phyloP scores from a whole-genome alignment of 2,329 filamentous ascomycete species.

The Pseudogymnoascus sp. region DNA sequence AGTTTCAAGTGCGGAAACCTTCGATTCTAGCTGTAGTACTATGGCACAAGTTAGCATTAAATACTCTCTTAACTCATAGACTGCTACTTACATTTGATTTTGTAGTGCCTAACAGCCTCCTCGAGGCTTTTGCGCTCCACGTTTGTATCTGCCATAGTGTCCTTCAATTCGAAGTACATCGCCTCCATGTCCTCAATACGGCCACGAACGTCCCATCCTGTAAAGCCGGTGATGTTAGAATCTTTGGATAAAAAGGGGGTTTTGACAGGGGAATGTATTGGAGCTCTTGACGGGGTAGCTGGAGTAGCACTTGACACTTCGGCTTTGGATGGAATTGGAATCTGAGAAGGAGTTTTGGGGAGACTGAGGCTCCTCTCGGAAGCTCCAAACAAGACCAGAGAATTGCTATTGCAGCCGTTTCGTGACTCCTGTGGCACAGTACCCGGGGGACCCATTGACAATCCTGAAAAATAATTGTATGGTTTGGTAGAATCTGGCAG shows the following conservation, averaged over 20 bases:
- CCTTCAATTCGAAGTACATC: conserved; percentile 62
- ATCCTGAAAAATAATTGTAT: not conserved
- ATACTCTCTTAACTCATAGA: conserved; percentile 5
- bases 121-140: conserved; percentile 62
- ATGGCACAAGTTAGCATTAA: conserved; percentile 15
- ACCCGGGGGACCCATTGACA: conserved; percentile 11
- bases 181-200: conserved; percentile 69
- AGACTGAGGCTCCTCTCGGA: conserved; percentile 1
- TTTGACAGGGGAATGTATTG: conserved; percentile 32
- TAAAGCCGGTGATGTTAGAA: conserved; percentile 57
- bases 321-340: conserved; percentile 25
- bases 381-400: conserved; percentile 22
- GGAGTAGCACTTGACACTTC: conserved; percentile 19
- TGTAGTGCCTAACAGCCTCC: conserved; percentile 65
- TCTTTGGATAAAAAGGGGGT: conserved; percentile 57
- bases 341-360: conserved; percentile 28
- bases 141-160: conserved; percentile 62
- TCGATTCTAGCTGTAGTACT: not conserved
- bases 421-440: conserved; percentile 17
- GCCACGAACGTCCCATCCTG: conserved; percentile 74
- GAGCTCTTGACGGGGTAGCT: conserved; percentile 34
- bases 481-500: not conserved
- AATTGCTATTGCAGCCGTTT: conserved; percentile 18
- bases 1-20: not conserved
- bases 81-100: conserved; percentile 41